Conservation (phyloP, 805 yeast species). For the Isabelozyma pseudorhagii region DNA sequence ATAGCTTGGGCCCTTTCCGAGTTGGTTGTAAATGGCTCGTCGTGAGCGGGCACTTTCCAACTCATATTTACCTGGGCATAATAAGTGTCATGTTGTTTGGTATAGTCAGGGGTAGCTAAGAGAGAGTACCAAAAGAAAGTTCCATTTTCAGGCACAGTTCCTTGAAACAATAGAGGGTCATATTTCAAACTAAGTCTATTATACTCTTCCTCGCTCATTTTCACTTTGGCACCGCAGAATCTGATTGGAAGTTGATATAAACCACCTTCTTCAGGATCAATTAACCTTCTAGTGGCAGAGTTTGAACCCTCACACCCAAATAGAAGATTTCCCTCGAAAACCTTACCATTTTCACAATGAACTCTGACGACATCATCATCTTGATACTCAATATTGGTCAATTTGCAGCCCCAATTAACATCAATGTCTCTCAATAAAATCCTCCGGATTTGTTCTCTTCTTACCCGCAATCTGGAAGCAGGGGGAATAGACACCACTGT, state of each 20-base stretch:
- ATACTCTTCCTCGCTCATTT: constrained; percentile 15
- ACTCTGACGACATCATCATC: constrained; percentile 5
- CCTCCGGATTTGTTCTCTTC: constrained; percentile 24
- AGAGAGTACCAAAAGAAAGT: constrained; percentile 27
- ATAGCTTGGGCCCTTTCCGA: constrained; percentile 14
- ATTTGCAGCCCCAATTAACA: constrained; percentile 23
- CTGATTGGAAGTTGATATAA: constrained; percentile 20
- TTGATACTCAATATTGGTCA: constrained; percentile 6
- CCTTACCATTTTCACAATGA: constrained; percentile 10
- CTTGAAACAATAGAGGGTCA: constrained; percentile 27
- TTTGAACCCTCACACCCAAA: constrained; percentile 24
- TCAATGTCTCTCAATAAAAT: constrained; percentile 17
- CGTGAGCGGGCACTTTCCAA: constrained; percentile 9
- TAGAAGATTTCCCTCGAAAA: constrained; percentile 15
- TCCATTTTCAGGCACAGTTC: constrained; percentile 19
- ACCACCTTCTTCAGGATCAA: constrained; percentile 14
- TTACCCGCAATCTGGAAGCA: constrained; percentile 21
- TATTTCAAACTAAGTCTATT: constrained; percentile 11
- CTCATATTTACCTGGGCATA: constrained; percentile 17
- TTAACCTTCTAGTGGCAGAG: constrained; percentile 16
- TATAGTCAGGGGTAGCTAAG: constrained; percentile 15
- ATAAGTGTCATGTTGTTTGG: constrained; percentile 7
- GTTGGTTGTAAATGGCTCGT: constrained; percentile 11
- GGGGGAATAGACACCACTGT: constrained; percentile 25
- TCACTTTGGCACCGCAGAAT: constrained; percentile 22